phyloP scores from a whole-genome alignment of 306 rosid genomes.

The Cicer arietinum region DNA sequence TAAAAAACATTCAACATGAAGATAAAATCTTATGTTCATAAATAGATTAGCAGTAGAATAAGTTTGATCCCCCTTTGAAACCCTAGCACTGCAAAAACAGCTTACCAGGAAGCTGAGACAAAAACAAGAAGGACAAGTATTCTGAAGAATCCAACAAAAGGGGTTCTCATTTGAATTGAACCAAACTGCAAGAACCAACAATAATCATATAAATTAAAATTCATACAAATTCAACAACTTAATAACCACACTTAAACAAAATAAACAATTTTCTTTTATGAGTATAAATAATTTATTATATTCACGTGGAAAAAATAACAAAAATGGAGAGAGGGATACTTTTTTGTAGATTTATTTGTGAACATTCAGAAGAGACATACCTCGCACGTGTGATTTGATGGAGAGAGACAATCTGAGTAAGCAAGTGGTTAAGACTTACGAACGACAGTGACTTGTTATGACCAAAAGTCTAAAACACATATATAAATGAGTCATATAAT shows the following conservation, averaged over 20 bases:
- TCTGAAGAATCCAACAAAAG: constrained; percentile 44
- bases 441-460: constrained; percentile 7
- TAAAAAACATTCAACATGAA: background rate
- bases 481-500: background rate
- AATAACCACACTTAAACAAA: background rate
- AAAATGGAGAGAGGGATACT: no score
- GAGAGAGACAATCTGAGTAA: background rate
- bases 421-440: background rate
- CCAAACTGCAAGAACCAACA: constrained; percentile 45
- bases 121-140: constrained; percentile 41
- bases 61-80: background rate
- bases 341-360: background rate
- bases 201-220: constrained; percentile 6
- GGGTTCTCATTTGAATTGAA: constrained; percentile 42
- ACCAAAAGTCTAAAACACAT: background rate
- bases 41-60: background rate
- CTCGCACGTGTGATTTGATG: constrained; percentile 7
- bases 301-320: background rate
- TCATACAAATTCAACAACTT: background rate
- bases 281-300: background rate
- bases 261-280: background rate
- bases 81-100: constrained; percentile 22
- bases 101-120: constrained; percentile 56
- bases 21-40: constrained; percentile 15
- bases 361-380: constrained; percentile 32